Evolutionary conservation across 305 asterid genomes (phyloP), one percentile per base, ranked within the genome.

Genomic region (Fraxinus angustifolia): DNA sequence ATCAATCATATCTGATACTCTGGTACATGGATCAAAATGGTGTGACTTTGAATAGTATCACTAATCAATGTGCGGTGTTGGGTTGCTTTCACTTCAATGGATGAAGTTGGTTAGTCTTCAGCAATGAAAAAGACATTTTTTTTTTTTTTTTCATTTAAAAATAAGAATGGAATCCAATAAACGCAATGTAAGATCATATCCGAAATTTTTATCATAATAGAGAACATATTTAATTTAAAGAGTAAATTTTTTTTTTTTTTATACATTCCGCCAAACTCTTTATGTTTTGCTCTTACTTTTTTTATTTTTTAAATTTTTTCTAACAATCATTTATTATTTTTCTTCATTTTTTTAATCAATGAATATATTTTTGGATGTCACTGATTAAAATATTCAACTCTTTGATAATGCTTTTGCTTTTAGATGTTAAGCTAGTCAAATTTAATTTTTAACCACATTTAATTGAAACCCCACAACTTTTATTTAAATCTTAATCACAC

Each of bases 61-160:
- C 48, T 48, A 45, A 31, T 45, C 53, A 76, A 81, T 82, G 84
- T 74, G 12, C 75, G 75, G 0, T 70, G 58, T 30, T 28, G 19
- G n/a, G 81, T 77, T 82, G 73, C 84, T 77, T 82, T 82, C 84
- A 77, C 6, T 65, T 17, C 12, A 50, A 58, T 71, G 78, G 78
- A 82, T 21, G 35, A 70, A 67, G 42, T 19, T 42, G 48, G 78
- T 76, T 82, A 77, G 84, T 82, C 81, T 70, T 82, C 65, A 26
- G 8, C 3, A 6, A 50, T 77, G 81, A 82, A 76, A 82, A 77
- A 3, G 81, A 82, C 78, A 1, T 23, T 23, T 0, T 23, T 23
- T 23, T 23, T 23, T 23, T 60, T 5, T 75, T 26, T 26, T 1
- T 5, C 36, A 42, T 40, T n/a, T 21, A 10, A 16, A 8, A 38